These are phyloP conservation scores for Hypoxylon sp. DNA, from an alignment of 2,329 filamentous ascomycete species.

Conservation along the genomic window DNA sequence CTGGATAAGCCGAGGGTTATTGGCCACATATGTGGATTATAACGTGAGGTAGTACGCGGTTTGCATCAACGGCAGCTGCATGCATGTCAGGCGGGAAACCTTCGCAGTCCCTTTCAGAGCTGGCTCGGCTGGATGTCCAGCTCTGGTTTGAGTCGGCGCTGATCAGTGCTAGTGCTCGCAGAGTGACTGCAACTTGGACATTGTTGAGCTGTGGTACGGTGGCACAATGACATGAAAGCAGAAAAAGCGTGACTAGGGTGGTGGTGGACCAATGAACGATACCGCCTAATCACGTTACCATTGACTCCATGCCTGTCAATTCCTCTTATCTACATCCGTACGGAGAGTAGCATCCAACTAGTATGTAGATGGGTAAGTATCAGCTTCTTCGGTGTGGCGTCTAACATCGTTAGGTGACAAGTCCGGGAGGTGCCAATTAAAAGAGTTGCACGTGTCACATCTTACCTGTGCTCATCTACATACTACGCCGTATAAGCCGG, in stretches of 20 bases:
- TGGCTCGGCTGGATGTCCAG: slow-evolving; percentile 46
- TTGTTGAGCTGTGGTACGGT: slow-evolving; percentile 39
- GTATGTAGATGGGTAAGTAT: slow-evolving; percentile 23
- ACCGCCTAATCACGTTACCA: slow-evolving; percentile 45
- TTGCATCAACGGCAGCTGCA: slow-evolving; percentile 46
- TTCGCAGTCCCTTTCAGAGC: slow-evolving; percentile 32
- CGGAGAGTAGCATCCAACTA: slow-evolving; percentile 8
- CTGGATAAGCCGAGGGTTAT: slow-evolving; percentile 38
- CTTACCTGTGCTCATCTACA: slow-evolving; percentile 17
- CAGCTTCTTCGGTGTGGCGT: slow-evolving; percentile 26
- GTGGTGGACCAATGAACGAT: slow-evolving; percentile 35
- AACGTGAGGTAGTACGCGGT: slow-evolving; percentile 44
- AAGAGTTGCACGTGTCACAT: slow-evolving; percentile 32
- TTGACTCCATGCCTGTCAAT: slow-evolving; percentile 38
- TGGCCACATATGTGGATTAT: slow-evolving; percentile 40
- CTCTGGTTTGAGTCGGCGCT: slow-evolving; percentile 40
- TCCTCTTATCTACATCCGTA: slow-evolving; percentile 37
- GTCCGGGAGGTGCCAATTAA: slow-evolving; percentile 20
- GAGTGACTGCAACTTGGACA: slow-evolving; percentile 35
- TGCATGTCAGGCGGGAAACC: slow-evolving; percentile 46
- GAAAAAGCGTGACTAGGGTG: slow-evolving; percentile 24
- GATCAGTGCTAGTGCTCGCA: slow-evolving; percentile 44
- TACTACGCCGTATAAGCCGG: slow-evolving; percentile 24
- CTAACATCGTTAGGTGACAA: slow-evolving; percentile 25
- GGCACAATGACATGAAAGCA: slow-evolving; percentile 38